Conservation (phyloP, 257 asterid genomes). For the Anisodus tanguticus region DNA sequence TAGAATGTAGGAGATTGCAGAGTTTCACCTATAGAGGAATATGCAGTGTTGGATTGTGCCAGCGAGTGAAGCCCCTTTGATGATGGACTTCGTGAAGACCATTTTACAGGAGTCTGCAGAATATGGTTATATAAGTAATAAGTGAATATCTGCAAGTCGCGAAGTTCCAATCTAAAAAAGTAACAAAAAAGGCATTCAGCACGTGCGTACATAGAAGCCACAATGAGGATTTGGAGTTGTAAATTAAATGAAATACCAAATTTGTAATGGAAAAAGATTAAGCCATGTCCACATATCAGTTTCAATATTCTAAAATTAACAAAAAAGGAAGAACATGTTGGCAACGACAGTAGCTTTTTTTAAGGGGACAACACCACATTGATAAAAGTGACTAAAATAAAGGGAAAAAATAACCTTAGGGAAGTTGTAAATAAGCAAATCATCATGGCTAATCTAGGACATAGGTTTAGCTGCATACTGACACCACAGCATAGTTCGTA, state of each 20-base stretch:
- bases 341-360: neutral
- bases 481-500: neutral
- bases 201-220: neutral
- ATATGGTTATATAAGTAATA: slow-evolving; percentile 21
- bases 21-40: slow-evolving; percentile 27
- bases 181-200: neutral
- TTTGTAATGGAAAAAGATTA: neutral
- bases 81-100: slow-evolving; percentile 46
- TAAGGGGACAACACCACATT: slow-evolving; percentile 4
- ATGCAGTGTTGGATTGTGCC: neutral
- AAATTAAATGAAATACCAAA: slow-evolving; percentile 14
- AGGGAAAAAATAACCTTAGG: neutral
- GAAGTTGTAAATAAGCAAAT: slow-evolving; percentile 19
- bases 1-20: slow-evolving; percentile 46
- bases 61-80: slow-evolving; percentile 40
- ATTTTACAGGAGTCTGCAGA: slow-evolving; percentile 54
- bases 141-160: neutral
- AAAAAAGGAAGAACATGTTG: neutral
- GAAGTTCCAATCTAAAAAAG: neutral
- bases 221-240: neutral
- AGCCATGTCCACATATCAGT: neutral
- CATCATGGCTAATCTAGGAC: slow-evolving; percentile 21
- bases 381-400: neutral
- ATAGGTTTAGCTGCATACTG: slow-evolving; percentile 25
- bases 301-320: slow-evolving; percentile 18